Evolutionary conservation across 208 protist species (phyloP), one percentile per base, ranked within the genome.

Genomic region (Histomonas meleagridis): DNA sequence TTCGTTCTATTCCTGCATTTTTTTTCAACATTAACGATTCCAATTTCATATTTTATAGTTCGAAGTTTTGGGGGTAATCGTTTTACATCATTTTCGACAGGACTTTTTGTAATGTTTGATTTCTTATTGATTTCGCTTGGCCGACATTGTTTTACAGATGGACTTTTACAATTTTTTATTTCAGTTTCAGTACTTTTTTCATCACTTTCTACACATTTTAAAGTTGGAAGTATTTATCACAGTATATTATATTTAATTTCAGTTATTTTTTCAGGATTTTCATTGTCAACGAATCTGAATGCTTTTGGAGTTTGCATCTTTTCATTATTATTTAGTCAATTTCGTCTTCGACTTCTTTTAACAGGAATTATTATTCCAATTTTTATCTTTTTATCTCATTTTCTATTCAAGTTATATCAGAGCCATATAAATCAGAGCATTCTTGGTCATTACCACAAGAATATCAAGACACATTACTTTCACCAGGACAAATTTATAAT

Each of bases 11-110:
- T 26, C 46, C 76, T 1, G 76, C 76, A 55, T 86, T 86, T 55
- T 86, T n/a, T 86, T 46, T 86, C 76, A 32, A 48, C 76, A 35
- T 55, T 55, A 16, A n/a, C 38, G n/a, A 86, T 86, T 57, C 76
- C 76, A 38, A 1, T 86, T 18, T 51, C 76, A n/a, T 86, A 57
- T 86, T 86, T 55, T n/a, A 86, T 86, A n/a, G 76, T 86, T n/a
- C 23, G 76, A 55, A 51, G 43, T 9, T 49, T 86, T 32, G 76
- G 76, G 7, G 76, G 76, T 55, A 86, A 46, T 28, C 43, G 40
- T 38, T 21, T 55, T 55, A 10, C 76, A 16, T 32, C 76, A 28
- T 86, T 86, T 35, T 43, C 76, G 0, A 46, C 76, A 21, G 76
- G 76, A 38, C 46, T 86, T 40, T 86, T 86, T 46, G 38, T 28